Conservation (phyloP, 2,329 filamentous ascomycete genomes). For the Stenocarpella maydis region DNA sequence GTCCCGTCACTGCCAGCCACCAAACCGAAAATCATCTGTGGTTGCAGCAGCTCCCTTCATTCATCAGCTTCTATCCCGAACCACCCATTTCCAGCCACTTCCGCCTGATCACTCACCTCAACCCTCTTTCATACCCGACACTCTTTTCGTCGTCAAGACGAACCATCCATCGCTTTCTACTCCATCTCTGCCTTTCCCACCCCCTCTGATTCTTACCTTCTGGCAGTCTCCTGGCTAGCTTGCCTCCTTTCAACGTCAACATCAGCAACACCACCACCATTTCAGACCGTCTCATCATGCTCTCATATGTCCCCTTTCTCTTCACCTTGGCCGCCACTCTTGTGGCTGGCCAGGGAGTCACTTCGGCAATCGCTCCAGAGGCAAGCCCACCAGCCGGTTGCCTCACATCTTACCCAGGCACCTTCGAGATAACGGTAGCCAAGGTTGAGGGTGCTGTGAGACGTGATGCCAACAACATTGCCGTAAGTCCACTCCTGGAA, state of each 20-base stretch:
- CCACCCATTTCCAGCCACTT: background rate
- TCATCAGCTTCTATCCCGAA: slow-evolving; percentile 12
- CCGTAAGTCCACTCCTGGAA: slow-evolving; percentile 40
- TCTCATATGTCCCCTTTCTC: slow-evolving; percentile 43
- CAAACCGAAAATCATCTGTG: background rate
- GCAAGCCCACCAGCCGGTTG: slow-evolving; percentile 61
- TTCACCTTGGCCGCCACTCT: slow-evolving; percentile 54
- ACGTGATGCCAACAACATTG: slow-evolving; percentile 40
- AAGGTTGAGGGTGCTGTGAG: slow-evolving; percentile 48
- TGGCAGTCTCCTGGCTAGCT: too few species aligned
- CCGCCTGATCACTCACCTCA: background rate
- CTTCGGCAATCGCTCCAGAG: slow-evolving; percentile 52
- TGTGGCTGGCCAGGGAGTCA: slow-evolving; percentile 53
- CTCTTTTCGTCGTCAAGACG: too few species aligned
- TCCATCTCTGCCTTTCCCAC: background rate
- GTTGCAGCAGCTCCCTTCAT: slow-evolving; percentile 1
- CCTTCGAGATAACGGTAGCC: slow-evolving; percentile 67
- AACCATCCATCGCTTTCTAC: background rate
- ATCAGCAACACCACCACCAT: too few species aligned
- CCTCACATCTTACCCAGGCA: slow-evolving; percentile 55
- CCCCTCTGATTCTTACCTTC: too few species aligned
- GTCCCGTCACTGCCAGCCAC: slow-evolving; percentile 18
- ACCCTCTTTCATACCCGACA: background rate
- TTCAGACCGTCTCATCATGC: slow-evolving; percentile 30
- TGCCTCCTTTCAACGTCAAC: too few species aligned